Conservation (phyloP, 768 basidiomycete species). For the Lepiota venenata region DNA sequence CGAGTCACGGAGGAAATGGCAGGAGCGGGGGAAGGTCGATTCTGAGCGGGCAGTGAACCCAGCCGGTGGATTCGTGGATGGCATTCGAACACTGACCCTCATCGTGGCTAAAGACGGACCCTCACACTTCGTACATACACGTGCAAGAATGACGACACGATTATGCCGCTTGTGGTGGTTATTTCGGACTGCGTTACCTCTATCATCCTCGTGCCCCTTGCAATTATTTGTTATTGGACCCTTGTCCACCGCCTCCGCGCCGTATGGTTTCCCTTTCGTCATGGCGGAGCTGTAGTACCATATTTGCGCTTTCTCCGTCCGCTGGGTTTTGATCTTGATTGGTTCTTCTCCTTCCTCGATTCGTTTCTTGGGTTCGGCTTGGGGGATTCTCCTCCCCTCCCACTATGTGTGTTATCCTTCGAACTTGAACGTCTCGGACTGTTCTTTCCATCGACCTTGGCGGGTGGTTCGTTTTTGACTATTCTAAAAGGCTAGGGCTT, state of each 20-base stretch:
- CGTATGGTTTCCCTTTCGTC: background rate
- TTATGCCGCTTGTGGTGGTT: background rate
- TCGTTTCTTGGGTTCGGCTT: background rate
- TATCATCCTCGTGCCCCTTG: conserved; percentile 9
- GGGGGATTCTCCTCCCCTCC: background rate
- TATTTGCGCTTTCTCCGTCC: background rate
- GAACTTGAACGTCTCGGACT: background rate
- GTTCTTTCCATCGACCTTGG: background rate
- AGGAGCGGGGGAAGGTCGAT: background rate
- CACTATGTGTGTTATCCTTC: background rate
- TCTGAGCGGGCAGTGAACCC: background rate
- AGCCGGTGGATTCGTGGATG: background rate
- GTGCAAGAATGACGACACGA: background rate
- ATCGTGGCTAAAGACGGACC: conserved; percentile 1
- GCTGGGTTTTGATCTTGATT: background rate
- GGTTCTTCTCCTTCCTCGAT: background rate
- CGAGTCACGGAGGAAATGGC: background rate
- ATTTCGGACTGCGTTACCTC: background rate
- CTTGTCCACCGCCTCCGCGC: background rate
- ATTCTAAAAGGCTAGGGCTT: too few relatives aligned
- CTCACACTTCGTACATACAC: background rate
- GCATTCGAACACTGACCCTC: background rate
- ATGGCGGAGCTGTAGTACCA: conserved; percentile 10
- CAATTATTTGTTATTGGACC: conserved; percentile 6
- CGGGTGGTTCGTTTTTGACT: too few relatives aligned